phyloP scores from a whole-genome alignment of 2,329 filamentous ascomycete genomes.

The Lachnellula hyalina region DNA sequence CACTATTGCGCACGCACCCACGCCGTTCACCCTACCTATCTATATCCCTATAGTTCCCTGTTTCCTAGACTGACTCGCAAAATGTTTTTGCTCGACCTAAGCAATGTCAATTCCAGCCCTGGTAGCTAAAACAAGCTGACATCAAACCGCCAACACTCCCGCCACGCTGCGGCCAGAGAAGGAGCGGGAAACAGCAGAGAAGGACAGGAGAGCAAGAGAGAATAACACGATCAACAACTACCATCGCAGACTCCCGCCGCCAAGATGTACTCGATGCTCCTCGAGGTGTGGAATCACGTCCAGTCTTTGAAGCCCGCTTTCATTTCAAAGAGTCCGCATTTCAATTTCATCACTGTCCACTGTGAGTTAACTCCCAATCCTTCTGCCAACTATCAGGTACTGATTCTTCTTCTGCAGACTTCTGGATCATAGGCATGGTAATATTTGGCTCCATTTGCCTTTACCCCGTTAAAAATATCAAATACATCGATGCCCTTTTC shows the following conservation, averaged over 20 bases:
- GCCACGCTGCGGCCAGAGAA: neutral
- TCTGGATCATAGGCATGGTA: constrained; percentile 71
- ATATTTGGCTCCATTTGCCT: constrained; percentile 74
- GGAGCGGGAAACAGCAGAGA: neutral
- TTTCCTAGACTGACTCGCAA: neutral
- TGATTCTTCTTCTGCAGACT: constrained; percentile 45
- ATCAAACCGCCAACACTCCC: neutral
- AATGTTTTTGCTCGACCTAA: constrained; percentile 6
- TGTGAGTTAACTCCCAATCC: constrained; percentile 48
- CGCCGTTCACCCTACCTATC: neutral
- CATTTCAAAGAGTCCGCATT: constrained; percentile 56
- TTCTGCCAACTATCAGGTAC: neutral
- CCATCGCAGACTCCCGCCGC: neutral
- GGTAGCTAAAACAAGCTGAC: constrained; percentile 2
- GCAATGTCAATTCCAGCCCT: constrained; percentile 1
- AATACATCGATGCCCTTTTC: constrained; percentile 85
- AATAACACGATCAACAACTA: neutral
- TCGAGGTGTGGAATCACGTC: constrained; percentile 37
- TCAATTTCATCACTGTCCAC: constrained; percentile 78
- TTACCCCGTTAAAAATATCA: constrained; percentile 57
- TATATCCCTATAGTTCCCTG: neutral
- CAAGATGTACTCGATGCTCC: constrained; percentile 24
- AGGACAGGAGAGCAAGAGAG: neutral
- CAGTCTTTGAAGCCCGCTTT: constrained; percentile 51
- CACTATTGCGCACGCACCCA: neutral